These are phyloP conservation scores for Trichaptum fuscoviolaceum DNA, from an alignment of 768 basidiomycete species.

Conservation along the genomic window DNA sequence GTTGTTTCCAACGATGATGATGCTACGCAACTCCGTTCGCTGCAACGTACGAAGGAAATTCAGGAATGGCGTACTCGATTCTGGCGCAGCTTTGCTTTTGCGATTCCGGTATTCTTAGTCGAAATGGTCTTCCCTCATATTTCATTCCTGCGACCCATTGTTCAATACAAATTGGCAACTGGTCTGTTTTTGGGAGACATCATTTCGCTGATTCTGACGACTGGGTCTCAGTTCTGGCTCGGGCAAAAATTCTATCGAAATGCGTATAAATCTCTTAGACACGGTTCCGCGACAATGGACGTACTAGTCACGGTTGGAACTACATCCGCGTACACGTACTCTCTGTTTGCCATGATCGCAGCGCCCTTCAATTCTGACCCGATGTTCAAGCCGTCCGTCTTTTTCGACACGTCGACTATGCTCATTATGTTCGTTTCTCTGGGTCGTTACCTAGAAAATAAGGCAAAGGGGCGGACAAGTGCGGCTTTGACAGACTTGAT, in stretches of 20 bases:
- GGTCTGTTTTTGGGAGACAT: slow-evolving; percentile 82
- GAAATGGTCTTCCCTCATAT: slow-evolving; percentile 78
- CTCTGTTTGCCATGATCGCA: slow-evolving; percentile 60
- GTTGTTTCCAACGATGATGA: slow-evolving; percentile 78
- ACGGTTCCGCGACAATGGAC: slow-evolving; percentile 94
- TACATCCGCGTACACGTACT: slow-evolving; percentile 91
- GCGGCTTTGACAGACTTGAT: slow-evolving; percentile 96
- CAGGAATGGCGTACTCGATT: slow-evolving; percentile 84
- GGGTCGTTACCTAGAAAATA: slow-evolving; percentile 93
- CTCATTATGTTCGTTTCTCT: slow-evolving; percentile 95
- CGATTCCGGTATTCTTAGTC: slow-evolving; percentile 91
- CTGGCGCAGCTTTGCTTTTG: slow-evolving; percentile 68
- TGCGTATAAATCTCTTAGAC: slow-evolving; percentile 88
- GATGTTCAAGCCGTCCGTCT: slow-evolving; percentile 75
- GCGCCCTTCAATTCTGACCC: slow-evolving; percentile 62
- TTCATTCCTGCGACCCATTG: slow-evolving; percentile 48
- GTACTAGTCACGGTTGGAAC: slow-evolving; percentile 95
- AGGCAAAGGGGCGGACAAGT: slow-evolving; percentile 94
- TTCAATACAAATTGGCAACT: slow-evolving; percentile 45
- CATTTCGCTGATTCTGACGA: slow-evolving; percentile 68
- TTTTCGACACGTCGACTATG: slow-evolving; percentile 99
- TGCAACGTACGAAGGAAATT: slow-evolving; percentile 87
- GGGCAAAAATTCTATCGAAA: slow-evolving; percentile 83
- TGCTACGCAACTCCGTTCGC: slow-evolving; percentile 78
- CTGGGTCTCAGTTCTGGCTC: slow-evolving; percentile 91